Evolutionary conservation across 1,284 basidiomycete genomes (phyloP), one percentile per base, ranked within the genome.

Genomic region (Malassezia yamatoensis): DNA sequence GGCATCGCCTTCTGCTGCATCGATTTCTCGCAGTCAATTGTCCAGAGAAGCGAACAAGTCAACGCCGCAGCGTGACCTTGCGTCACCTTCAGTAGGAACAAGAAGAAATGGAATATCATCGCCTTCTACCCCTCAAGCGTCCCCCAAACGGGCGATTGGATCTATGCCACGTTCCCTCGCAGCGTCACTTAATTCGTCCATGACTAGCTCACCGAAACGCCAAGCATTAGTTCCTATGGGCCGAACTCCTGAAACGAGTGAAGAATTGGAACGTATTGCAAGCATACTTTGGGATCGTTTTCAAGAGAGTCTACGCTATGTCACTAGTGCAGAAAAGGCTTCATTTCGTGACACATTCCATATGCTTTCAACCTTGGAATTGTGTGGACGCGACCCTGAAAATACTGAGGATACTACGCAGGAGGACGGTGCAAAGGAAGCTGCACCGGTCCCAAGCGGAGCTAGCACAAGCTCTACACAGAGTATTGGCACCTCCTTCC

Each of bases 301-400:
- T 58, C 67, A 67, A 36, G 70, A 72, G 29, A 52, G 49, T 1
- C 60, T 74, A 8, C 63, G 71, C 32, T 62, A 62, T 42, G 64
- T 64, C 2, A 51, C 58, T 4, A 1, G 59, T 63, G 15, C 54
- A 53, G n/a, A 64, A 63, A 38, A 16, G 34, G 66, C 67, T 29
- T 44, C 62, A 45, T 68, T 65, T 37, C 15, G 47, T 3, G 64
- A 62, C 16, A 73, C 70, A 18, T 63, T 70, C 42, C 52, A 56
- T 5, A 35, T 64, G 7, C 50, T 68, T 11, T 56, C 59, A 12
- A 12, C 33, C n/a, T 38, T 65, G 21, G 49, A 49, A 43, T 37
- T 46, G 18, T 62, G 67, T 29, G 64, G 56, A 41, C 61, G 61
- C 12, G 60, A 59, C 38, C 63, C 64, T 9, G 63, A 60, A 6